Percentiles rank a stretch among this genome's conserved stretches.
These are phyloP conservation scores for Phytophthora crassamura DNA, from an alignment of 352 stramenopile genomes.

Conservation along the genomic window DNA sequence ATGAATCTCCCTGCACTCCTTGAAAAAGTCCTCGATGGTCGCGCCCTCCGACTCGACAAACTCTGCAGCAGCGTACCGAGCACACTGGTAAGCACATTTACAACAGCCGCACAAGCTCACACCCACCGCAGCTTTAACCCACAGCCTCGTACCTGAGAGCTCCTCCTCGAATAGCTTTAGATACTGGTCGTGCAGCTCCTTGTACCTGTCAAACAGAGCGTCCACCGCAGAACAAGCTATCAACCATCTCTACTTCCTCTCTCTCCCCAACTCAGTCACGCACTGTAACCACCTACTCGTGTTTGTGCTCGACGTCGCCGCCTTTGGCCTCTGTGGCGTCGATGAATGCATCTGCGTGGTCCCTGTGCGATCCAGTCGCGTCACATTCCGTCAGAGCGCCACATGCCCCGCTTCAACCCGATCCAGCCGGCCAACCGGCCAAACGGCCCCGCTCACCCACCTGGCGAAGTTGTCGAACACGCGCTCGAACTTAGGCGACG, in stretches of 20 bases:
- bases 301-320: slow-evolving; percentile 77
- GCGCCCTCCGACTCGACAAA: slow-evolving; percentile 76
- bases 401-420: slow-evolving; percentile 15
- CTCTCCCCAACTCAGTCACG: neutral
- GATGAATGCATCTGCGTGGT: slow-evolving; percentile 66
- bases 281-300: slow-evolving; percentile 52
- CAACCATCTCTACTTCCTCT: neutral
- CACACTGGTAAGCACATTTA: no score
- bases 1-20: slow-evolving; percentile 65
- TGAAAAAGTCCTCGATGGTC: slow-evolving; percentile 74
- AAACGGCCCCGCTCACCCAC: slow-evolving; percentile 23
- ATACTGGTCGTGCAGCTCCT: slow-evolving; percentile 79
- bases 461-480: slow-evolving; percentile 81
- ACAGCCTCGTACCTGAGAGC: slow-evolving; percentile 47
- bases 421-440: neutral
- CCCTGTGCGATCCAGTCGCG: slow-evolving; percentile 33
- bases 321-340: slow-evolving; percentile 71
- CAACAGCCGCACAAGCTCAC: neutral
- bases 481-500: slow-evolving; percentile 76
- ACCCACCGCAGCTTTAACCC: neutral
- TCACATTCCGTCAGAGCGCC: slow-evolving; percentile 18
- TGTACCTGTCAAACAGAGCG: slow-evolving; percentile 50
- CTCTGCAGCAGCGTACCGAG: slow-evolving; percentile 39
- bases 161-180: slow-evolving; percentile 77
- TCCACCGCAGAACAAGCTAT: neutral